These are phyloP conservation scores for Bipolaris victoriae DNA, from an alignment of 2,329 filamentous ascomycete genomes.

Conservation along the genomic window DNA sequence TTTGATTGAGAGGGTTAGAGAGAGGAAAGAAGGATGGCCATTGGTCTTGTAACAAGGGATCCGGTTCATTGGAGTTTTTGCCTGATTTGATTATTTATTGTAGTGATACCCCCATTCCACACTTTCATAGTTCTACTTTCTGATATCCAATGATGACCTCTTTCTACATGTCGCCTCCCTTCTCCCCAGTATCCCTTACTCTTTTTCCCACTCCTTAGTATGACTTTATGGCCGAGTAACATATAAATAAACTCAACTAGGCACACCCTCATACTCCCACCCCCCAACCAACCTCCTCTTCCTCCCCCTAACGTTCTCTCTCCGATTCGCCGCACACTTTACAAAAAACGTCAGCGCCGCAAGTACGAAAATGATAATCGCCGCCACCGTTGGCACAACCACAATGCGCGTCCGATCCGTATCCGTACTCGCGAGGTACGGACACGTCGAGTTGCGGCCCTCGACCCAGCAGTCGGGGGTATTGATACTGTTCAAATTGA, in stretches of 20 bases:
- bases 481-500: constrained; percentile 68
- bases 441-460: constrained; percentile 63
- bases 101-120: too few relatives aligned
- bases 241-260: constrained; percentile 39
- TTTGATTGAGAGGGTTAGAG: too few relatives aligned
- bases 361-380: constrained; percentile 67
- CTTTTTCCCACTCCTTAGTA: too few relatives aligned
- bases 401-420: constrained; percentile 56
- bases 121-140: too few relatives aligned
- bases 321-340: constrained; percentile 68
- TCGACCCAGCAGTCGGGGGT: constrained; percentile 65
- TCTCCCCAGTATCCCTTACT: too few relatives aligned
- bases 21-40: too few relatives aligned
- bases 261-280: constrained; percentile 73
- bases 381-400: constrained; percentile 66
- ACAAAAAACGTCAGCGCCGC: constrained; percentile 66
- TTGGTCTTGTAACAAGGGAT: too few relatives aligned
- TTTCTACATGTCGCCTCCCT: too few relatives aligned
- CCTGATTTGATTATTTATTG: too few relatives aligned
- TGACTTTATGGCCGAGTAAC: too few relatives aligned
- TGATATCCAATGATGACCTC: too few relatives aligned
- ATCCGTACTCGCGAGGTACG: constrained; percentile 58
- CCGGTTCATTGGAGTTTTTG: too few relatives aligned
- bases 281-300: constrained; percentile 58
- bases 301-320: constrained; percentile 58